A percentile compares a stretch with the other conserved stretches of the same genome.
Evolutionary conservation across 225 moss, liverwort and hornwort species (phyloP).

Genomic region (Bryoerythrophyllum caledonicum): DNA sequence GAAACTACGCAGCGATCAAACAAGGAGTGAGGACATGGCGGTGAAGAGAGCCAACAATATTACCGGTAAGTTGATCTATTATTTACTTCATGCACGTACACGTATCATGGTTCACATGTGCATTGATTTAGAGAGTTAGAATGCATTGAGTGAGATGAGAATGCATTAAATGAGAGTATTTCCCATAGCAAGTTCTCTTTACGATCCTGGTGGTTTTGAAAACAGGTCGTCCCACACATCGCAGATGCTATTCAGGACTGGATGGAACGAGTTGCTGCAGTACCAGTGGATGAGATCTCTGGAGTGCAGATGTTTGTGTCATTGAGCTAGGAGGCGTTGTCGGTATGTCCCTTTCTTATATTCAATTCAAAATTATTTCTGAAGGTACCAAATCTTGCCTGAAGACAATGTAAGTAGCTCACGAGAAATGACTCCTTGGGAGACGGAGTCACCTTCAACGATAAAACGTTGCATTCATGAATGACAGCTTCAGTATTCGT

Average conservation of each 20-base stretch:
- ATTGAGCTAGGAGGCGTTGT: slow-evolving; percentile 95
- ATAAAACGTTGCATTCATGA: neutral
- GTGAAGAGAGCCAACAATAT: too few species aligned
- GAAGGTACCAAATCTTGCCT: neutral
- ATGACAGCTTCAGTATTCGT: neutral
- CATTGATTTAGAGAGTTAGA: too few species aligned
- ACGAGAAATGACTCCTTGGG: neutral
- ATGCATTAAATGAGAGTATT: neutral
- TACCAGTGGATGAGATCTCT: slow-evolving; percentile 82
- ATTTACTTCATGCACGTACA: too few species aligned
- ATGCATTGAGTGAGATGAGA: too few species aligned
- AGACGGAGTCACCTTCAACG: neutral
- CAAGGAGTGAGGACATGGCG: too few species aligned
- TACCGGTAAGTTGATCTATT: too few species aligned
- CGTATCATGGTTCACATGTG: too few species aligned
- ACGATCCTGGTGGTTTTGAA: slow-evolving; percentile 1
- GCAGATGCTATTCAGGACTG: slow-evolving; percentile 91
- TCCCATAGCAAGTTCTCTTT: neutral
- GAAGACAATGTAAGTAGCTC: too few species aligned
- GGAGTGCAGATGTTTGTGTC: slow-evolving; percentile 91
- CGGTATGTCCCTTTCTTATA: slow-evolving; percentile 40
- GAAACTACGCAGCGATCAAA: too few species aligned
- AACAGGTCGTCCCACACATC: slow-evolving; percentile 87
- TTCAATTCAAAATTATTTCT: neutral
- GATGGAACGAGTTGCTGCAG: slow-evolving; percentile 83